These are phyloP conservation scores for Casuarina glauca DNA, from an alignment of 306 rosid genomes.

Conservation along the genomic window DNA sequence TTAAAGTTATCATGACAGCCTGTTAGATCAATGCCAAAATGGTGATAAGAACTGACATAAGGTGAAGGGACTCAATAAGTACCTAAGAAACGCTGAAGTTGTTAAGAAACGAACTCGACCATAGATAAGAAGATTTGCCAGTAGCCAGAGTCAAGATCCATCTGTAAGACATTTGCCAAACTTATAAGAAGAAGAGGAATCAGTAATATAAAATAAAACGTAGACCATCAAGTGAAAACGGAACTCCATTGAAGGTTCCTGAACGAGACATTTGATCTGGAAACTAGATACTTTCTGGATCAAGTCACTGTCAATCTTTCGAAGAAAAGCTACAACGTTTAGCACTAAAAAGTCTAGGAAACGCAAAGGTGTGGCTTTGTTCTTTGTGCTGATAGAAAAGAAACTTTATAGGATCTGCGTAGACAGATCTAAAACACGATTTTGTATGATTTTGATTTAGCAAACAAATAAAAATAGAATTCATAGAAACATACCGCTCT, in stretches of 20 bases:
- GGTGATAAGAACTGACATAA: background rate
- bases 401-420: too few relatives aligned
- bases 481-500: too few relatives aligned
- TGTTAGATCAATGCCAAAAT: background rate
- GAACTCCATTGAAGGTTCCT: background rate
- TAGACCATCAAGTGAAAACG: background rate
- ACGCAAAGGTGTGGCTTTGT: background rate
- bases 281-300: background rate
- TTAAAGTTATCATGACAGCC: background rate
- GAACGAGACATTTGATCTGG: too few relatives aligned
- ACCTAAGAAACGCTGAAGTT: background rate
- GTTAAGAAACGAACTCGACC: background rate
- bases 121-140: background rate
- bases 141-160: background rate
- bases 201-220: background rate
- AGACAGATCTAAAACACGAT: too few relatives aligned
- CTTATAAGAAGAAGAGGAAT: background rate
- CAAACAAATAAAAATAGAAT: too few relatives aligned
- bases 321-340: background rate
- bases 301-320: background rate
- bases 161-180: background rate
- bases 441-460: too few relatives aligned
- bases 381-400: too few relatives aligned
- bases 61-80: background rate
- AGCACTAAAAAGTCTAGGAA: background rate